These are phyloP conservation scores for Exidia glandulosa DNA, from an alignment of 768 basidiomycete species.

Conservation along the genomic window DNA sequence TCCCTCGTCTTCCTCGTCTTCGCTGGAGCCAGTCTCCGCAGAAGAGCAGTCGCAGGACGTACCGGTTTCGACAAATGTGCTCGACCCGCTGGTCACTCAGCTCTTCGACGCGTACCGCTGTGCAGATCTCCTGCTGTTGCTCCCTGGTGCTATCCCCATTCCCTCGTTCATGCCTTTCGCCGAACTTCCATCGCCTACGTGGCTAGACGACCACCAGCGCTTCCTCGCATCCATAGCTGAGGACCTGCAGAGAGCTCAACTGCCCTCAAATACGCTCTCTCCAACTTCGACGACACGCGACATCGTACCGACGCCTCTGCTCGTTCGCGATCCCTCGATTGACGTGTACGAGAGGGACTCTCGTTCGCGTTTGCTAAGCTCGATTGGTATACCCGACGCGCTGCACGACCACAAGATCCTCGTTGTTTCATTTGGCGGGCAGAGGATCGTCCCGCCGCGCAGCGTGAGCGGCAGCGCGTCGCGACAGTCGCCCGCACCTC, in stretches of 20 bases:
- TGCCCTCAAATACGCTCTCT: background rate
- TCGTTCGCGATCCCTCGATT: constrained; percentile 48
- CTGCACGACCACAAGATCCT: constrained; percentile 50
- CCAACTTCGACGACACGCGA: constrained; percentile 18
- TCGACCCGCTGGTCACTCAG: constrained; percentile 54
- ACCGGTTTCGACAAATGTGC: constrained; percentile 37
- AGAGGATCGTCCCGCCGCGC: constrained; percentile 50
- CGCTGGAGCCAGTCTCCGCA: constrained; percentile 7
- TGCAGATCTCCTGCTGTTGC: constrained; percentile 56
- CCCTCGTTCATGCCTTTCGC: constrained; percentile 52
- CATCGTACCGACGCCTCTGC: constrained; percentile 47
- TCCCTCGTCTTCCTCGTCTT: constrained; percentile 8
- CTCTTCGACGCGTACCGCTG: constrained; percentile 55
- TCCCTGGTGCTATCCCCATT: constrained; percentile 68
- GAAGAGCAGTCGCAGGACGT: constrained; percentile 34
- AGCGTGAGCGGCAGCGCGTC: constrained; percentile 16
- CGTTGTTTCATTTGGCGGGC: constrained; percentile 73
- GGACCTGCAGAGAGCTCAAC: background rate
- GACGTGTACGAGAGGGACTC: constrained; percentile 43
- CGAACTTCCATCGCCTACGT: constrained; percentile 46
- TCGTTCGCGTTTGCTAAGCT: constrained; percentile 40
- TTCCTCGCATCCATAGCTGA: constrained; percentile 38
- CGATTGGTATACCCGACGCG: constrained; percentile 46
- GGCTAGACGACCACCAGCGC: constrained; percentile 40
- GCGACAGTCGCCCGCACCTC: background rate